Base-by-base conservation (phyloP, 441 rosid species). In the Pelargonium myrrhifolium region DNA sequence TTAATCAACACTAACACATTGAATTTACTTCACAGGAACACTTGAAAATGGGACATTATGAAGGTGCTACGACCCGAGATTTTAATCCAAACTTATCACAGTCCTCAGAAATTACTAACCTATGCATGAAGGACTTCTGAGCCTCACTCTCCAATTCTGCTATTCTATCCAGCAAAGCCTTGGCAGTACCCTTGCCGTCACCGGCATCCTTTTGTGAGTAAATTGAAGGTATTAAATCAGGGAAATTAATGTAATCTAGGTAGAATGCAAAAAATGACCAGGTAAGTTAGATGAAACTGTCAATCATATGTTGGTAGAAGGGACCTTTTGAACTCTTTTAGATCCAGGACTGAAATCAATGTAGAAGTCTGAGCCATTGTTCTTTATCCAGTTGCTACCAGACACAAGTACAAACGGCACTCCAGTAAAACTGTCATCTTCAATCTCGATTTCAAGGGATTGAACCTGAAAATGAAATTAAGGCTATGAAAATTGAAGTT, bases 51-150 rank as follows among this genome's bases (percentile, higher is more conserved):
- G 8, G 22, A 31, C 35, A 58, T 10, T 58, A 58, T 3, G 14
- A 28, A 22, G 62, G 9, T 58, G 62, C 24, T n/a, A 22, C 26
- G 37, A 22, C 15, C 14, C 62, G 1, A 58, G 26, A 45, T 20
- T 21, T 21, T 22, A 58, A 22, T 14, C 62, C 28, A 21, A 56
- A 56, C 62, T 20, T 20, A 56, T 14, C 62, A 58, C 12, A 58
- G 62, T 31, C 15, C 71, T 64, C 59, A 64, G 70, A 72, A 66
- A 69, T 71, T 40, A 82, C 92, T 78, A 67, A 92, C 99, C 99
- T 82, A 77, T 95, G 99, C 99, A 95, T 92, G 78, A 95, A 95
- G 68, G 98, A 92, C 81, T 95, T 92, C 75, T 95, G 98, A 26
- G 99, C 99, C 79, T 95, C 96, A 74, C 88, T 82, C 81, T 95